phyloP scores from a whole-genome alignment of 2,329 filamentous ascomycete genomes.

The Pseudopithomyces chartarum region DNA sequence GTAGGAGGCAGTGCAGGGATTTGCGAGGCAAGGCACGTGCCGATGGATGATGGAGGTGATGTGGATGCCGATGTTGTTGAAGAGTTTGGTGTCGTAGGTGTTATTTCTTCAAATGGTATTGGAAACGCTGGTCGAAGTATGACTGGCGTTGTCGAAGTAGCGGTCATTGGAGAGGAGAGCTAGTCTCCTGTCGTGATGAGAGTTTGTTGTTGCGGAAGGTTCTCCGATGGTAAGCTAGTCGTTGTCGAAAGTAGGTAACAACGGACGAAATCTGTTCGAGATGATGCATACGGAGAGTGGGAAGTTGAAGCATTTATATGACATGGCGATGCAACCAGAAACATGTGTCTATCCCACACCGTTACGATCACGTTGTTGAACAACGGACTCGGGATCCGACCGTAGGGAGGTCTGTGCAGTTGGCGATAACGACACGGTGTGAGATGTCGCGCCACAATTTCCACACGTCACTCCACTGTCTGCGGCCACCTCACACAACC shows the following conservation, averaged over 20 bases:
- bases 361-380: slow-evolving; percentile 5
- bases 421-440: slow-evolving; percentile 4
- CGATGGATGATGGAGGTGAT: neutral
- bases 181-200: neutral
- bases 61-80: slow-evolving; percentile 3
- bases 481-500: slow-evolving; percentile 1
- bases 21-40: neutral
- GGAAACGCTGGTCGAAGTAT: slow-evolving; percentile 7
- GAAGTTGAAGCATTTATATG: neutral
- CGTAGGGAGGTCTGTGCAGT: neutral
- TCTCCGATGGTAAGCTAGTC: neutral
- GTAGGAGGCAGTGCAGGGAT: neutral
- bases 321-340: neutral
- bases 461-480: slow-evolving; percentile 3
- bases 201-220: neutral
- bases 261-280: neutral
- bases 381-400: neutral
- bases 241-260: neutral
- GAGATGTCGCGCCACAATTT: slow-evolving; percentile 2
- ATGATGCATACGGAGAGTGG: neutral
- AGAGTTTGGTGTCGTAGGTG: neutral
- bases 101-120: neutral
- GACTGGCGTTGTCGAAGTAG: slow-evolving; percentile 3
- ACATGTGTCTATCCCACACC: neutral
- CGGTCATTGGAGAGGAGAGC: slow-evolving; percentile 5